phyloP scores from a whole-genome alignment of 768 basidiomycete genomes.

The Obba rivulosa region DNA sequence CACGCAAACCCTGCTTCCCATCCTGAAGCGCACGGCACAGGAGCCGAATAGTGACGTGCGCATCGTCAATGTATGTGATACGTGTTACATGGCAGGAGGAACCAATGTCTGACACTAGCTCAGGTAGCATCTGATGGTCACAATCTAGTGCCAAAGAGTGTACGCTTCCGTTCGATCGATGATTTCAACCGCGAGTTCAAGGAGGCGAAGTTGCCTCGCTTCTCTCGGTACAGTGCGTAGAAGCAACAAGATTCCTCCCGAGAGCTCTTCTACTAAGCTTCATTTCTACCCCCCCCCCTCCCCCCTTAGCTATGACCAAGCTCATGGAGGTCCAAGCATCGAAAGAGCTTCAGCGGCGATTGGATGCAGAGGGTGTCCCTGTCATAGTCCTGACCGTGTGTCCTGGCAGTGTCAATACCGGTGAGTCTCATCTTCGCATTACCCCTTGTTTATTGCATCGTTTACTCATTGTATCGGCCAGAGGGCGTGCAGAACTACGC shows the following conservation, averaged over 20 bases:
- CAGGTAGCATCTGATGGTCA: slow-evolving; percentile 16
- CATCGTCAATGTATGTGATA: slow-evolving; percentile 22
- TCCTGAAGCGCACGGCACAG: slow-evolving; percentile 24
- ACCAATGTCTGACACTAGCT: background rate
- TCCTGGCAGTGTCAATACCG: slow-evolving; percentile 31
- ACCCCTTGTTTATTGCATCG: background rate
- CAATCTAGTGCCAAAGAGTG: slow-evolving; percentile 13
- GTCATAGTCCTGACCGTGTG: slow-evolving; percentile 30
- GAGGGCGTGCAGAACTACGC: slow-evolving; percentile 15
- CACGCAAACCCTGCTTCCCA: slow-evolving; percentile 25
- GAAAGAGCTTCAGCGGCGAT: slow-evolving; percentile 19
- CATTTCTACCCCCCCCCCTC: too few species aligned
- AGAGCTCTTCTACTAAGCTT: background rate
- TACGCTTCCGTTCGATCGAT: slow-evolving; percentile 25
- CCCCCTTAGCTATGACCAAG: slow-evolving; percentile 12
- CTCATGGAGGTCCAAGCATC: slow-evolving; percentile 19
- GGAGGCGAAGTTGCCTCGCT: slow-evolving; percentile 13
- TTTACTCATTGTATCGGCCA: background rate
- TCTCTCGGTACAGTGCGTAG: slow-evolving; percentile 8
- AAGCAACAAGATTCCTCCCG: background rate
- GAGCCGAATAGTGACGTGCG: slow-evolving; percentile 26
- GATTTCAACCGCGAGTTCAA: slow-evolving; percentile 30
- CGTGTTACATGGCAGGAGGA: too few species aligned
- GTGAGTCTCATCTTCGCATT: background rate
- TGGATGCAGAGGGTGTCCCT: slow-evolving; percentile 22